Evolutionary conservation across 2,329 filamentous ascomycete genomes (phyloP).

Genomic region (Xylaria sp.): DNA sequence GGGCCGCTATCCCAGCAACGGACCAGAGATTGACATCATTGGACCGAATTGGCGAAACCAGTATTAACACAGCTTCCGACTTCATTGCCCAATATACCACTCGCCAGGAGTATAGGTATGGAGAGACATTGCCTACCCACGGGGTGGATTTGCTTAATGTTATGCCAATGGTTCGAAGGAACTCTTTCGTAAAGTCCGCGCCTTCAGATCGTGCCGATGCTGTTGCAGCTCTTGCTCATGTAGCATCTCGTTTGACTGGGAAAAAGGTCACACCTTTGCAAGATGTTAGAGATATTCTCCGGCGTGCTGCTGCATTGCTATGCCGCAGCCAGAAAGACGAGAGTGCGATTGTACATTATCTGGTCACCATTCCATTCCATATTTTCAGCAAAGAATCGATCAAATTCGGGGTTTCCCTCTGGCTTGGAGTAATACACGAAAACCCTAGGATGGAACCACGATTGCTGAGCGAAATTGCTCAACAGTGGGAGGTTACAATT

Average conservation of each 20-base stretch:
- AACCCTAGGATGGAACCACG: constrained; percentile 89
- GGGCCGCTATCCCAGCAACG: constrained; percentile 82
- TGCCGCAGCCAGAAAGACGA: constrained; percentile 81
- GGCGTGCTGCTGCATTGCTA: constrained; percentile 85
- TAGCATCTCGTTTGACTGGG: constrained; percentile 76
- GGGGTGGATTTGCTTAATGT: constrained; percentile 72
- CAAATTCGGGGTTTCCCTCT: constrained; percentile 92
- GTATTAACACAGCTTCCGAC: constrained; percentile 92
- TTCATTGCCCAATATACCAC: constrained; percentile 98
- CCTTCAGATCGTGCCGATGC: constrained; percentile 67
- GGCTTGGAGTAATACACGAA: constrained; percentile 97
- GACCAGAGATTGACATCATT: constrained; percentile 88
- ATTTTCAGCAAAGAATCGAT: constrained; percentile 96
- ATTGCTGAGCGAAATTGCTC: constrained; percentile 85
- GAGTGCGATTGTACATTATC: constrained; percentile 81
- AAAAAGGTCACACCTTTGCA: constrained; percentile 75
- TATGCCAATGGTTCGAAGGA: constrained; percentile 64
- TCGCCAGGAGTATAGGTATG: constrained; percentile 92
- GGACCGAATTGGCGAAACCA: constrained; percentile 75
- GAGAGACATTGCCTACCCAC: constrained; percentile 77
- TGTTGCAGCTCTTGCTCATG: constrained; percentile 73
- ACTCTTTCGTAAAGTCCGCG: constrained; percentile 63
- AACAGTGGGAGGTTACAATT: constrained; percentile 90
- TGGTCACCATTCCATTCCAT: constrained; percentile 92
- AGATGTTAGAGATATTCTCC: constrained; percentile 83